These are phyloP conservation scores for Candida argentea DNA, from an alignment of 805 yeast species.

Conservation along the genomic window DNA sequence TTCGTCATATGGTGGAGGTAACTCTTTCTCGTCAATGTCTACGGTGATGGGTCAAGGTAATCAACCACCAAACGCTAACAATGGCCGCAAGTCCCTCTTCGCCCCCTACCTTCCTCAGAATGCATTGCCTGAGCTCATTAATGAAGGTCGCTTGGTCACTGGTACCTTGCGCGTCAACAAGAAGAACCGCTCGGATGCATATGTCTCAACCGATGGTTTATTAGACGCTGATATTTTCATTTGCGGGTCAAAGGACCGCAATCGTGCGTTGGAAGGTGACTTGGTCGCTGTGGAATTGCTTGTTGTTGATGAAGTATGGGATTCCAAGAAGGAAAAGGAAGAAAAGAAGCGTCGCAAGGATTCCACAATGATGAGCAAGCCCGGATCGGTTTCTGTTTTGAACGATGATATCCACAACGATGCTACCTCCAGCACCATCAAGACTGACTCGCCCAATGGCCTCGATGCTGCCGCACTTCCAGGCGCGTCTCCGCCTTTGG, in stretches of 20 bases:
- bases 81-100: slow-evolving; percentile 68
- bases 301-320: slow-evolving; percentile 97
- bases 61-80: slow-evolving; percentile 10
- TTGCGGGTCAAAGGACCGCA: slow-evolving; percentile 97
- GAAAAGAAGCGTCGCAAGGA: slow-evolving; percentile 91
- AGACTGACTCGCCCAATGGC: slow-evolving; percentile 5
- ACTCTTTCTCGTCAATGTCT: slow-evolving; percentile 42
- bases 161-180: slow-evolving; percentile 92
- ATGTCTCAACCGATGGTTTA: slow-evolving; percentile 93
- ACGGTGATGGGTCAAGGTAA: slow-evolving; percentile 25
- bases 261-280: slow-evolving; percentile 95
- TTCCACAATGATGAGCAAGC: slow-evolving; percentile 29
- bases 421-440: slow-evolving; percentile 50
- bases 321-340: slow-evolving; percentile 89
- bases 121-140: slow-evolving; percentile 77
- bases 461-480: slow-evolving; percentile 6
- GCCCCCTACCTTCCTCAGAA: slow-evolving; percentile 96
- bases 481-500: slow-evolving; percentile 23
- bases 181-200: slow-evolving; percentile 94
- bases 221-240: slow-evolving; percentile 95
- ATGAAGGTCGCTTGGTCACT: slow-evolving; percentile 84
- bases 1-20: slow-evolving; percentile 52
- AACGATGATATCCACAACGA: slow-evolving; percentile 72
- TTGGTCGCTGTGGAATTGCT: slow-evolving; percentile 90
- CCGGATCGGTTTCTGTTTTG: slow-evolving; percentile 26